phyloP scores from a whole-genome alignment of 352 stramenopile species.

The Phytophthora europaea region DNA sequence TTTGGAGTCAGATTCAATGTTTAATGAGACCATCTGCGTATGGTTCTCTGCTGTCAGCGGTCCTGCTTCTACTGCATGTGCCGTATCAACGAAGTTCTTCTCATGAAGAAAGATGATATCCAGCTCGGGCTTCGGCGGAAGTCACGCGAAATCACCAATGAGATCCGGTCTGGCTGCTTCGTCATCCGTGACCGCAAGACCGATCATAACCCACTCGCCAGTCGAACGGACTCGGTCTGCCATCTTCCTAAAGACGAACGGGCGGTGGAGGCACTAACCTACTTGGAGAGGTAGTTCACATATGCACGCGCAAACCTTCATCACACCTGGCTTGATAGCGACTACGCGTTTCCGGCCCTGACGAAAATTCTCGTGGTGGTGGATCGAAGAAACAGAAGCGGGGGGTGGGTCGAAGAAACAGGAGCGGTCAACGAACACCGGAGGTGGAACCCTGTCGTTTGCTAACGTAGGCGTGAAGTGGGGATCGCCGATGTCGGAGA shows the following conservation, averaged over 20 bases:
- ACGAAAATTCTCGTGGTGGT: slow-evolving; percentile 11
- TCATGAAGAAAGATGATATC: slow-evolving; percentile 22
- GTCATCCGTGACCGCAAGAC: slow-evolving; percentile 24
- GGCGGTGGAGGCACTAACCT: slow-evolving; percentile 6
- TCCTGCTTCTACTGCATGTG: slow-evolving; percentile 41
- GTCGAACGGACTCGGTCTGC: slow-evolving; percentile 11
- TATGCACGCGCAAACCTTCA: neutral
- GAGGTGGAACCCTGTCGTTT: too few species aligned
- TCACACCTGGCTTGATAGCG: neutral
- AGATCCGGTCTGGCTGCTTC: slow-evolving; percentile 18
- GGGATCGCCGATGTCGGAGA: neutral
- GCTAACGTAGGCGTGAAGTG: slow-evolving; percentile 1
- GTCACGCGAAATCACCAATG: neutral
- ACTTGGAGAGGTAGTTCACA: slow-evolving; percentile 8
- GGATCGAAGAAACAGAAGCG: too few species aligned
- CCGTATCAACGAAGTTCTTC: slow-evolving; percentile 23
- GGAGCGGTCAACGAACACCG: neutral
- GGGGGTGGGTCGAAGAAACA: neutral
- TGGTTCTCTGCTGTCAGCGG: slow-evolving; percentile 23
- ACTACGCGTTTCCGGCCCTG: slow-evolving; percentile 12
- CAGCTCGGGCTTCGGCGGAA: slow-evolving; percentile 7
- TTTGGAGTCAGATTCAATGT: slow-evolving; percentile 14
- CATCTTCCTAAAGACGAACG: slow-evolving; percentile 6
- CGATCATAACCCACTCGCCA: slow-evolving; percentile 16
- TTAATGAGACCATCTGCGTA: slow-evolving; percentile 26